Percentiles rank a stretch among this genome's conserved stretches.
Conservation (phyloP, 2,329 filamentous ascomycete species). For the Delphinella strobiligena region DNA sequence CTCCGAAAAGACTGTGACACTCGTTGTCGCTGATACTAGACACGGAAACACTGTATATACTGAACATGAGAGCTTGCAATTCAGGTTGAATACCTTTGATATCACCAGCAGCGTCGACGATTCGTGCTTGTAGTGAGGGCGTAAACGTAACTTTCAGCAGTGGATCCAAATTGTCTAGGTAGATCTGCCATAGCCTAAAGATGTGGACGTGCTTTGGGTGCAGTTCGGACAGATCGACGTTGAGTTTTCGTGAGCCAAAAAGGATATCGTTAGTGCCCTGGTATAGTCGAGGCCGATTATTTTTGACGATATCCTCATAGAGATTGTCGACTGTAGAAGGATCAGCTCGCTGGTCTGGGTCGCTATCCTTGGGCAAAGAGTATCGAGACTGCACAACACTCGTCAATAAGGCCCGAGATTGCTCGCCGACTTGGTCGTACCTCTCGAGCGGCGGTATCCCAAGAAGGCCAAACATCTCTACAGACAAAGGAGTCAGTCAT, state of each 20-base stretch:
- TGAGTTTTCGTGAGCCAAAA: slow-evolving; percentile 33
- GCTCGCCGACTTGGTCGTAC: slow-evolving; percentile 31
- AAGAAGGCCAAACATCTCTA: slow-evolving; percentile 37
- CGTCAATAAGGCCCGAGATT: slow-evolving; percentile 12
- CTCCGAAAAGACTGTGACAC: slow-evolving; percentile 30
- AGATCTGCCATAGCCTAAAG: slow-evolving; percentile 63
- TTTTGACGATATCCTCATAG: slow-evolving; percentile 27
- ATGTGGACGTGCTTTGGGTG: slow-evolving; percentile 56
- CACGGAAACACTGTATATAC: slow-evolving; percentile 52
- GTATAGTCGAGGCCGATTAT: slow-evolving; percentile 33
- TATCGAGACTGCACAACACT: slow-evolving; percentile 15
- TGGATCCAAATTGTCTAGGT: slow-evolving; percentile 63
- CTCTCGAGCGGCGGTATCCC: too few species aligned
- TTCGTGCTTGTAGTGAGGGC: slow-evolving; percentile 52
- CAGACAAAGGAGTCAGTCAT: not conserved
- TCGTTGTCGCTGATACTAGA: slow-evolving; percentile 45
- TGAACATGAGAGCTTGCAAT: slow-evolving; percentile 50
- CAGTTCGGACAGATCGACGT: slow-evolving; percentile 34
- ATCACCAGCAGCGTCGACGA: slow-evolving; percentile 51
- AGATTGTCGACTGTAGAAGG: slow-evolving; percentile 23
- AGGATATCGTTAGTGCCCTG: slow-evolving; percentile 38
- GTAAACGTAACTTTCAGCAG: slow-evolving; percentile 61
- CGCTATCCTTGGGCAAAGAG: slow-evolving; percentile 8
- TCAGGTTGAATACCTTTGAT: slow-evolving; percentile 44
- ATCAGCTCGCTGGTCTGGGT: slow-evolving; percentile 3